phyloP scores from a whole-genome alignment of 2,329 filamentous ascomycete species.

The Grosmannia serpens region DNA sequence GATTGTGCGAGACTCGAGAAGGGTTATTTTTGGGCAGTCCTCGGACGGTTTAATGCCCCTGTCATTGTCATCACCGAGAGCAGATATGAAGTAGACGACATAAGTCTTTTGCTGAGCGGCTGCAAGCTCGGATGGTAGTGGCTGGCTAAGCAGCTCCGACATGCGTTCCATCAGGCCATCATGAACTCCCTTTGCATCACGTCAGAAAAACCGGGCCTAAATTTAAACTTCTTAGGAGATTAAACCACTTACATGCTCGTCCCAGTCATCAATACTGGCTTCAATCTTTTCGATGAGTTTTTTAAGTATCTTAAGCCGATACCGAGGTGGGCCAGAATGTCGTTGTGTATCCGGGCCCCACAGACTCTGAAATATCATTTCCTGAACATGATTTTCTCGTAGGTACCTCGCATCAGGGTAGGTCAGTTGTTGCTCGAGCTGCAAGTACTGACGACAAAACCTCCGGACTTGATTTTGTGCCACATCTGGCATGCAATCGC shows the following conservation, averaged over 20 bases:
- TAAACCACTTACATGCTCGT: conserved; percentile 69
- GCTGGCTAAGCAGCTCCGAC: neutral
- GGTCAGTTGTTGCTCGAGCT: conserved; percentile 56
- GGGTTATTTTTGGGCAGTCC: conserved; percentile 33
- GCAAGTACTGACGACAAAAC: conserved; percentile 67
- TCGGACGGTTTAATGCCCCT: neutral
- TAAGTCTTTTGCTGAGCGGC: neutral
- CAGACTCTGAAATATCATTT: conserved; percentile 44
- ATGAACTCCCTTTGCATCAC: neutral
- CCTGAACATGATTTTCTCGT: conserved; percentile 47
- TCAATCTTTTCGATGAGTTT: conserved; percentile 60
- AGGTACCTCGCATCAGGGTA: conserved; percentile 52
- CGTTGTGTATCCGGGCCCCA: conserved; percentile 29
- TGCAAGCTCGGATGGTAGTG: neutral
- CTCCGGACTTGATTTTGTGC: neutral
- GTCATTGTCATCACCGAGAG: neutral
- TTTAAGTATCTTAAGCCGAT: conserved; percentile 64
- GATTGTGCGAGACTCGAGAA: conserved; percentile 58
- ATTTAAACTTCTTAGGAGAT: conserved; percentile 9
- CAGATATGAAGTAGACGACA: neutral
- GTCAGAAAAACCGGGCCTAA: neutral
- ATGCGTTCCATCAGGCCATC: neutral
- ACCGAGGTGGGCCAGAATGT: conserved; percentile 47
- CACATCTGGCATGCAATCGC: neutral
- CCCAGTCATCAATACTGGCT: conserved; percentile 64